These are phyloP conservation scores for Sporisorium reilianum DNA, from an alignment of 1,284 basidiomycete genomes.

Conservation along the genomic window DNA sequence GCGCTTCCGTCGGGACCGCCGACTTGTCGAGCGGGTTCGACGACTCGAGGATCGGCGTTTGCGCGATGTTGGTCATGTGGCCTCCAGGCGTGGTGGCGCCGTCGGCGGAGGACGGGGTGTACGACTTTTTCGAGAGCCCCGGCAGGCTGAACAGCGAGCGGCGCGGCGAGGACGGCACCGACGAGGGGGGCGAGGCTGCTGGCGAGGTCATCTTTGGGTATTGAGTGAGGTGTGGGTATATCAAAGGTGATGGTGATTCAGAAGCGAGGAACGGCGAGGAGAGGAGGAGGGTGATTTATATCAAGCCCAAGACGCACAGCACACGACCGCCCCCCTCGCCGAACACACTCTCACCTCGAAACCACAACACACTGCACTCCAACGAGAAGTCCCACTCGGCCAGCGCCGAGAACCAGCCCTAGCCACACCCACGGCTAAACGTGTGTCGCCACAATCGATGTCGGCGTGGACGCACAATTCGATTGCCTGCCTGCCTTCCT, in stretches of 20 bases:
- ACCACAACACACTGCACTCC: background rate
- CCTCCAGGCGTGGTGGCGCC: slow-evolving; percentile 41
- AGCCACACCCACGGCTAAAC: background rate
- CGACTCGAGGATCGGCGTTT: slow-evolving; percentile 65
- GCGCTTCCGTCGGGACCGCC: slow-evolving; percentile 58
- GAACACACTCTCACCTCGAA: background rate
- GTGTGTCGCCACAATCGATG: slow-evolving; percentile 1
- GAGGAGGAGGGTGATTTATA: slow-evolving; percentile 6
- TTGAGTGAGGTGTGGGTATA: background rate
- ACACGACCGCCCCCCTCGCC: background rate
- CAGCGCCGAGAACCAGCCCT: background rate
- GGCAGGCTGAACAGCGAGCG: slow-evolving; percentile 35
- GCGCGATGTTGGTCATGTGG: slow-evolving; percentile 53
- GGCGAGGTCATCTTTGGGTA: slow-evolving; percentile 39
- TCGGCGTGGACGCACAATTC: slow-evolving; percentile 4
- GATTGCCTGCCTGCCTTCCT: background rate
- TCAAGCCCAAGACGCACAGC: background rate
- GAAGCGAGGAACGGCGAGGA: too few relatives aligned
- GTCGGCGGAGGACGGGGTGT: slow-evolving; percentile 21
- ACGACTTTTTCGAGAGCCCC: slow-evolving; percentile 24
- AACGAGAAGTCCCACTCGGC: background rate
- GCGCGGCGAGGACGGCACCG: slow-evolving; percentile 47
- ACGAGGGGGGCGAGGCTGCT: slow-evolving; percentile 34
- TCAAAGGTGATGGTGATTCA: slow-evolving; percentile 3
- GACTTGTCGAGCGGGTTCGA: slow-evolving; percentile 64